A percentile compares a stretch with the other conserved stretches of the same genome.
phyloP scores from a whole-genome alignment of 163 green algal genomes.

The Scenedesmus sp. region DNA sequence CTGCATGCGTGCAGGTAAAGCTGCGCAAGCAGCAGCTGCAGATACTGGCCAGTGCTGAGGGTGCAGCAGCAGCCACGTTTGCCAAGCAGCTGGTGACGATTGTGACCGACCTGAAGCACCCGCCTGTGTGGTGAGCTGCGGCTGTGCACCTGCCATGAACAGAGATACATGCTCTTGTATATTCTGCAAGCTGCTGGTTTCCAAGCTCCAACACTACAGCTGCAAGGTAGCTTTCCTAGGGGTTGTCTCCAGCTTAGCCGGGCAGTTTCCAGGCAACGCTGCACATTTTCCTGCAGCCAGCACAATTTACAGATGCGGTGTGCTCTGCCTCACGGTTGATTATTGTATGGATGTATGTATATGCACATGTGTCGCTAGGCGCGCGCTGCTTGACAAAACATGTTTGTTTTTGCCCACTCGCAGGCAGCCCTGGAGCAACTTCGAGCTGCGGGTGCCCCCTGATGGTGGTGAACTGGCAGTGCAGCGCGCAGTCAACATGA shows the following conservation, averaged over 20 bases:
- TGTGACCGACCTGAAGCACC: conserved; percentile 62
- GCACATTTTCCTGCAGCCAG: neutral
- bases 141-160: neutral
- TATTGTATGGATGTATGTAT: no score
- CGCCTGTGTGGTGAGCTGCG: conserved; percentile 50
- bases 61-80: conserved; percentile 59
- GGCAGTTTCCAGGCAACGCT: neutral
- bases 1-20: conserved; percentile 34
- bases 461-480: conserved; percentile 11
- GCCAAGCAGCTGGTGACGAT: conserved; percentile 70
- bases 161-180: neutral
- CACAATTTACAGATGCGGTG: neutral
- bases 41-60: conserved; percentile 57
- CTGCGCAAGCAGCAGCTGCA: conserved; percentile 42
- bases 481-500: neutral
- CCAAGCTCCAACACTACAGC: neutral
- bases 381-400: no score
- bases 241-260: no score
- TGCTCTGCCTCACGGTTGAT: no score
- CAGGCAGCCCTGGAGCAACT: conserved; percentile 39
- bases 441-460: conserved; percentile 6
- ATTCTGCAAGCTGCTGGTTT: neutral
- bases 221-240: no score
- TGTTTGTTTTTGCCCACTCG: neutral
- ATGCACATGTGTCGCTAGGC: neutral